These are phyloP conservation scores for Leptodermis oblonga DNA, from an alignment of 257 asterid genomes.

Conservation along the genomic window DNA sequence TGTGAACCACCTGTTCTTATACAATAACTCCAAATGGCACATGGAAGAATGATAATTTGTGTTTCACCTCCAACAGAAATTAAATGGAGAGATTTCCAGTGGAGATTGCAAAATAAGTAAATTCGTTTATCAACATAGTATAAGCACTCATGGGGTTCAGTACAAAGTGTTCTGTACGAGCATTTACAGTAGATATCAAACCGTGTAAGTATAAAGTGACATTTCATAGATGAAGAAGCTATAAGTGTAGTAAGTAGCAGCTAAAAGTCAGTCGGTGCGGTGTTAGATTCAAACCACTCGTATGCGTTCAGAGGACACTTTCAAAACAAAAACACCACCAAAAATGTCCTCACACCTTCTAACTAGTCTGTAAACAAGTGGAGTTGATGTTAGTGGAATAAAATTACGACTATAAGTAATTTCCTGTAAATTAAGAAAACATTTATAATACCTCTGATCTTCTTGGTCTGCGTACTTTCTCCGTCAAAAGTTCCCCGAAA, in stretches of 20 bases:
- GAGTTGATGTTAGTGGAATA: not conserved
- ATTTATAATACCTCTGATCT: conserved; percentile 5
- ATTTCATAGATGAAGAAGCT: not conserved
- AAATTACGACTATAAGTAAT: not conserved
- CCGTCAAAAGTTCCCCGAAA: conserved; percentile 16
- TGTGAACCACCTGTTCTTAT: too few relatives aligned
- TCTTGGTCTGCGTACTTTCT: conserved; percentile 13
- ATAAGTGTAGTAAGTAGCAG: not conserved
- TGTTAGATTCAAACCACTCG: not conserved
- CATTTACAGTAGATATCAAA: conserved; percentile 3
- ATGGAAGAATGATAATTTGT: too few relatives aligned
- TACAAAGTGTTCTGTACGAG: not conserved
- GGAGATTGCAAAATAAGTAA: not conserved
- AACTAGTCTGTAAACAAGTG: not conserved
- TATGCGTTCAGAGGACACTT: not conserved
- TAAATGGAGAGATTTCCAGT: not conserved
- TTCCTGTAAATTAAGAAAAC: not conserved
- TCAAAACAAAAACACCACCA: not conserved
- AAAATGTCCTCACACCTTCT: not conserved
- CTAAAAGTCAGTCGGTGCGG: not conserved
- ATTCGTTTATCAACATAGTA: too few relatives aligned
- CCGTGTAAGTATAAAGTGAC: not conserved
- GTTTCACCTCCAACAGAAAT: too few relatives aligned
- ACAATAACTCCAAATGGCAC: too few relatives aligned
- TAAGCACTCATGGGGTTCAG: not conserved